These are phyloP conservation scores for Thelonectria blattea DNA, from an alignment of 2,329 filamentous ascomycete genomes.

Conservation along the genomic window DNA sequence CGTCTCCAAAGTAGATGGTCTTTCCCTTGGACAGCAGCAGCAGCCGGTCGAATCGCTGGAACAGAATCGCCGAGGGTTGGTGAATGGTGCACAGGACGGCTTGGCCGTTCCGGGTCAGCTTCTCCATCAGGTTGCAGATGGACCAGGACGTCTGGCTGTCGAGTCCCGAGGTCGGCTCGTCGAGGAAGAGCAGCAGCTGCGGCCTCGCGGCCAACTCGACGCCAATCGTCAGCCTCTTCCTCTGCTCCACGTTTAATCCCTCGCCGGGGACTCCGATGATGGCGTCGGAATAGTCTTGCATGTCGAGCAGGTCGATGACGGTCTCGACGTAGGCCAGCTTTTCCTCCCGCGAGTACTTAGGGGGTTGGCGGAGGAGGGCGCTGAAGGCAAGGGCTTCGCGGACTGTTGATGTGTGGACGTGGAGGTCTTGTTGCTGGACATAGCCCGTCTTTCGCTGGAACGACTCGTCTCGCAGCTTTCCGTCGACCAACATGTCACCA, in stretches of 20 bases:
- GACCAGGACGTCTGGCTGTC: constrained; percentile 67
- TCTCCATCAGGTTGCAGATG: constrained; percentile 63
- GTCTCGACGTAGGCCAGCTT: constrained; percentile 85
- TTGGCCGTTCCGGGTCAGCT: constrained; percentile 59
- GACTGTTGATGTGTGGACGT: constrained; percentile 79
- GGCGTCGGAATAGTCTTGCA: constrained; percentile 67
- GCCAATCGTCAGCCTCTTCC: constrained; percentile 64
- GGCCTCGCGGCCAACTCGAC: constrained; percentile 60
- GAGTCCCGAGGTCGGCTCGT: constrained; percentile 64
- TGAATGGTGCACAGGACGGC: constrained; percentile 59
- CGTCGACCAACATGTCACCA: constrained; percentile 73
- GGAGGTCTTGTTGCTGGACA: constrained; percentile 82
- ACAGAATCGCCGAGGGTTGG: constrained; percentile 56
- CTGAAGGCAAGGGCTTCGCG: constrained; percentile 84
- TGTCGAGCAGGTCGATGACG: constrained; percentile 67
- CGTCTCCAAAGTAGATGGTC: constrained; percentile 71
- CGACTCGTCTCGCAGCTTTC: constrained; percentile 69
- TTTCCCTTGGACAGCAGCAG: constrained; percentile 66
- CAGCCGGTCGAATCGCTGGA: constrained; percentile 61
- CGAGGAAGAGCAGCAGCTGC: constrained; percentile 62
- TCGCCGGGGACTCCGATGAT: constrained; percentile 65
- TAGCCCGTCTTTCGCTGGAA: constrained; percentile 85
- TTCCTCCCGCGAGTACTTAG: constrained; percentile 67
- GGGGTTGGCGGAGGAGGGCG: constrained; percentile 79
- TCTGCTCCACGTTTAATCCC: constrained; percentile 64